Conservation (phyloP, 192 early-diverging fungal genomes). For the Cetraspora pellucida region DNA sequence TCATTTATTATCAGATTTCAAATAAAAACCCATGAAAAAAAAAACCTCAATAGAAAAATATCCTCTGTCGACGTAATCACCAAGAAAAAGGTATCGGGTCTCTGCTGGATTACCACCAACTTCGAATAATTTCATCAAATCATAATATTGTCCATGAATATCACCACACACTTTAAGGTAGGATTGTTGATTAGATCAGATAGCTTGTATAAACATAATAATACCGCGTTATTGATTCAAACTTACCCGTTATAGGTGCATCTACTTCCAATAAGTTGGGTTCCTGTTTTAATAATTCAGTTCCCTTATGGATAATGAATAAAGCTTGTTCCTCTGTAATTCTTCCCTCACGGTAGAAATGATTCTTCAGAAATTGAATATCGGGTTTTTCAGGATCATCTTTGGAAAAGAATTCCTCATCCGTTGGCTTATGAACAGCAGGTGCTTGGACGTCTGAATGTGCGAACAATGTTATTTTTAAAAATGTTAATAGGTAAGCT, state of each 20-base stretch:
- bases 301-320: conserved; percentile 80
- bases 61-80: conserved; percentile 96
- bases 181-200: neutral
- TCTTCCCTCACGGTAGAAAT: conserved; percentile 92
- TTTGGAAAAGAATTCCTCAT: conserved; percentile 58
- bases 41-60: conserved; percentile 95
- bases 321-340: conserved; percentile 91
- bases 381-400: conserved; percentile 71
- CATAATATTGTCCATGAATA: conserved; percentile 98
- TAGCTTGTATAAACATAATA: neutral
- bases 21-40: neutral
- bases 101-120: conserved; percentile 91
- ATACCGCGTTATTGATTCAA: too few species aligned
- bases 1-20: neutral
- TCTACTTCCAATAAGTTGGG: conserved; percentile 85
- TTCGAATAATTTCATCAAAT: conserved; percentile 97
- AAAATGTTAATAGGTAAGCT: neutral
- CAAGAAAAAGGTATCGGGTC: conserved; percentile 91
- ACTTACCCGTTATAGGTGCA: conserved; percentile 85
- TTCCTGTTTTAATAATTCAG: conserved; percentile 79
- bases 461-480: conserved; percentile 4
- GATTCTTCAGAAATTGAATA: conserved; percentile 82
- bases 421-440: conserved; percentile 49
- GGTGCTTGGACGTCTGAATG: conserved; percentile 55
- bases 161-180: conserved; percentile 84